phyloP scores from a whole-genome alignment of 352 stramenopile genomes.

The Pythium apleroticum region DNA sequence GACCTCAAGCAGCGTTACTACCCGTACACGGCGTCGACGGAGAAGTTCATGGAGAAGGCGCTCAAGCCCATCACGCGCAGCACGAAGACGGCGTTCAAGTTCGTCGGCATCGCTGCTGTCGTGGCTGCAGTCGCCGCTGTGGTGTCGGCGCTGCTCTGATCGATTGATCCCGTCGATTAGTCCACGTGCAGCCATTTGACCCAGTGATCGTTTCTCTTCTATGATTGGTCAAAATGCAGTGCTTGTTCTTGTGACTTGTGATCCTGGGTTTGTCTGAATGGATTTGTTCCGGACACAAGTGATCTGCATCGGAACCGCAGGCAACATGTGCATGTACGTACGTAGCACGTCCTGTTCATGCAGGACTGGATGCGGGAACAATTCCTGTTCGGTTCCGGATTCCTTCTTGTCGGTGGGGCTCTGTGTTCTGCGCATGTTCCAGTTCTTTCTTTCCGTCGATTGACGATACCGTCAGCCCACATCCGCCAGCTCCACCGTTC shows the following conservation, averaged over 20 bases:
- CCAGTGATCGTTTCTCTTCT: not conserved
- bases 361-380: not conserved
- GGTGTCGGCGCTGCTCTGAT: conserved; percentile 11
- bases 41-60: conserved; percentile 20
- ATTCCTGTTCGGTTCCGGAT: not conserved
- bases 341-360: not conserved
- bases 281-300: too few species aligned
- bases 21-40: conserved; percentile 39
- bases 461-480: not conserved
- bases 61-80: conserved; percentile 40
- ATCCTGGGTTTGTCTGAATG: too few species aligned
- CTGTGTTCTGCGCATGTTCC: conserved; percentile 1
- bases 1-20: conserved; percentile 63
- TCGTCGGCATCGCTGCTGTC: conserved; percentile 29
- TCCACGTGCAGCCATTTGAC: not conserved
- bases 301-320: too few species aligned
- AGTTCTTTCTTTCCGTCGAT: conserved; percentile 3
- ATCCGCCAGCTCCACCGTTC: not conserved
- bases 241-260: not conserved
- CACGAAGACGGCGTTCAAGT: conserved; percentile 34
- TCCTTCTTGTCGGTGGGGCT: not conserved
- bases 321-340: not conserved
- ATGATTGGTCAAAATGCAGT: not conserved
- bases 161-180: not conserved
- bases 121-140: conserved; percentile 31